These are phyloP conservation scores for Kurtzmaniella natalensis DNA, from an alignment of 1,139 yeast genomes.

Conservation along the genomic window DNA sequence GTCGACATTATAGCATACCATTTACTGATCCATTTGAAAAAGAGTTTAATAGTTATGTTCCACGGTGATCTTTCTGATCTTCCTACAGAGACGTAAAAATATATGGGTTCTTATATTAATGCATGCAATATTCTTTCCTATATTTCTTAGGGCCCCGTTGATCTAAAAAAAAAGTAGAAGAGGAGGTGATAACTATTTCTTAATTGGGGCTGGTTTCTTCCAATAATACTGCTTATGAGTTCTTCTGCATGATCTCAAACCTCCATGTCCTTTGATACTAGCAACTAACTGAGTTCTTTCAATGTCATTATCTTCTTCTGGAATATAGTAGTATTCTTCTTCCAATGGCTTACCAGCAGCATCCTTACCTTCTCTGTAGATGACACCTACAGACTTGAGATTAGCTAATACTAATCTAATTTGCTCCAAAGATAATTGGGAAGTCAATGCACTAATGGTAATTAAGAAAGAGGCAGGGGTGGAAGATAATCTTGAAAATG, in stretches of 20 bases:
- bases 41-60: too few relatives aligned
- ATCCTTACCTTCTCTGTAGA: constrained; percentile 85
- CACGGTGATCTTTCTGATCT: too few relatives aligned
- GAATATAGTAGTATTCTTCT: constrained; percentile 86
- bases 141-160: too few relatives aligned
- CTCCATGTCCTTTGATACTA: constrained; percentile 75
- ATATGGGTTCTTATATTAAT: too few relatives aligned
- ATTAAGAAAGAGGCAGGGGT: constrained; percentile 74
- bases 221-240: constrained; percentile 90
- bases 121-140: too few relatives aligned
- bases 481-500: constrained; percentile 83
- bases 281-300: constrained; percentile 68
- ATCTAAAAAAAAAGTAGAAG: too few relatives aligned
- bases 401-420: constrained; percentile 47
- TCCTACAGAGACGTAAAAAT: too few relatives aligned
- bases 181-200: constrained; percentile 26
- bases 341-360: constrained; percentile 95
- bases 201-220: constrained; percentile 65
- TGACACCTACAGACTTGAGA: constrained; percentile 69
- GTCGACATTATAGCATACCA: constrained; percentile 32
- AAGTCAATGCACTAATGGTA: constrained; percentile 50
- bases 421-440: constrained; percentile 41
- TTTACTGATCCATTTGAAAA: constrained; percentile 18
- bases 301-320: constrained; percentile 72
- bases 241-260: constrained; percentile 84